Percentiles rank a stretch among this genome's conserved stretches.
Conservation (phyloP, 768 basidiomycete species). For the Pulveroboletus sp. region DNA sequence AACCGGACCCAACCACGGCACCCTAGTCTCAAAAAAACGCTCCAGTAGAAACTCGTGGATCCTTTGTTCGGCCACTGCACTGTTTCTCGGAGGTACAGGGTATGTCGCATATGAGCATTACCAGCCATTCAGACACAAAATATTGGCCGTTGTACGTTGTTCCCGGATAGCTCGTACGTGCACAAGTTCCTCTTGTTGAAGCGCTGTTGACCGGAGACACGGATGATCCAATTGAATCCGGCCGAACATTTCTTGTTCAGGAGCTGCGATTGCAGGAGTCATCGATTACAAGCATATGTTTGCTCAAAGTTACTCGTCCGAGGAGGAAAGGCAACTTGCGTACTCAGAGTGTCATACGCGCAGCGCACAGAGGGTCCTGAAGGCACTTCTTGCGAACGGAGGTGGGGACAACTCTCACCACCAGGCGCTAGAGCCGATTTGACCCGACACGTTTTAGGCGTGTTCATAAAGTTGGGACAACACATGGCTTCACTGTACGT, state of each 20-base stretch:
- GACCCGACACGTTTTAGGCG: constrained; percentile 39
- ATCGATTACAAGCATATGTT: constrained; percentile 74
- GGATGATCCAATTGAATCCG: constrained; percentile 1
- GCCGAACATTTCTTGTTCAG: constrained; percentile 30
- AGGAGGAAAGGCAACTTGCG: constrained; percentile 48
- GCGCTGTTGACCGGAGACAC: constrained; percentile 26
- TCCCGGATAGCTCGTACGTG: constrained; percentile 67
- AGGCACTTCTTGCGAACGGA: constrained; percentile 86
- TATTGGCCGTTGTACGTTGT: constrained; percentile 74
- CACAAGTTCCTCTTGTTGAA: constrained; percentile 21
- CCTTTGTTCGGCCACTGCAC: constrained; percentile 20
- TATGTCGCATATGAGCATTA: constrained; percentile 60
- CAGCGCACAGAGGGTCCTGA: constrained; percentile 74
- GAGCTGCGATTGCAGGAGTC: constrained; percentile 57
- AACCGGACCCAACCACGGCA: background rate
- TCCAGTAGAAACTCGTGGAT: constrained; percentile 18
- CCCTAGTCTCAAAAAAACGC: constrained; percentile 3
- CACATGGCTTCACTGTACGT: constrained; percentile 69
- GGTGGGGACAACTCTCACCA: constrained; percentile 40
- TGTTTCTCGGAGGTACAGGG: constrained; percentile 31
- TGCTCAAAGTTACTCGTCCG: constrained; percentile 45
- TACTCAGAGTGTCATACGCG: constrained; percentile 79
- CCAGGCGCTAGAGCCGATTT: background rate
- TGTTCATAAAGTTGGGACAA: constrained; percentile 90
- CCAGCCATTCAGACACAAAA: constrained; percentile 70